Evolutionary conservation across 2,329 filamentous ascomycete genomes (phyloP).

Genomic region (Fusarium bactridioides): DNA sequence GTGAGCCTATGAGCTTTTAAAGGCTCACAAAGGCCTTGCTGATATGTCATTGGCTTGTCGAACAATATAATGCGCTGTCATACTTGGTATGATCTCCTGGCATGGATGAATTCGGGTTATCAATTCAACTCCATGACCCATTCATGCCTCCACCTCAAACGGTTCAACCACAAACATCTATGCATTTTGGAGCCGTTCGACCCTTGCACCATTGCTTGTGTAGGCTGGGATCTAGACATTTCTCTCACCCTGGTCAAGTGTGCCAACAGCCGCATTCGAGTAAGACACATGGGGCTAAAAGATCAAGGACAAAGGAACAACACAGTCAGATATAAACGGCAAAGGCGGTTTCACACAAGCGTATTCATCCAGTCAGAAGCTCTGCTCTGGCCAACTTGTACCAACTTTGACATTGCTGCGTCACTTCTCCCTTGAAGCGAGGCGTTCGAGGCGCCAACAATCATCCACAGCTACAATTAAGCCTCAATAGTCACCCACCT

Average conservation of each 20-base stretch:
- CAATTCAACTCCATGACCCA: slow-evolving; percentile 28
- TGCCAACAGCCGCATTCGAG: slow-evolving; percentile 3
- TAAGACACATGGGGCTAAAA: neutral
- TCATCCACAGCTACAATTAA: slow-evolving; percentile 26
- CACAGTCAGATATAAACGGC: slow-evolving; percentile 21
- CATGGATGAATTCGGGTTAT: slow-evolving; percentile 8
- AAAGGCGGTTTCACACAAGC: slow-evolving; percentile 29
- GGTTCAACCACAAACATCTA: slow-evolving; percentile 22
- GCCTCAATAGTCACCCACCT: slow-evolving; percentile 25
- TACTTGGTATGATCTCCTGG: neutral
- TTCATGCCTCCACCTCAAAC: slow-evolving; percentile 32
- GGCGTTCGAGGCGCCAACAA: slow-evolving; percentile 14
- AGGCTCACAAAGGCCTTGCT: neutral
- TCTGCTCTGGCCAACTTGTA: slow-evolving; percentile 24
- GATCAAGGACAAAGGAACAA: slow-evolving; percentile 13
- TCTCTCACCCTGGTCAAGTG: neutral
- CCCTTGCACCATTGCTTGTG: slow-evolving; percentile 35
- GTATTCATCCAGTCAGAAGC: slow-evolving; percentile 20
- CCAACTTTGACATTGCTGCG: slow-evolving; percentile 27
- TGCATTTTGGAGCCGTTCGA: slow-evolving; percentile 8
- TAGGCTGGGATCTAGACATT: slow-evolving; percentile 25
- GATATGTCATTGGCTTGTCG: slow-evolving; percentile 9
- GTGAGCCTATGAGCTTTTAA: slow-evolving; percentile 8
- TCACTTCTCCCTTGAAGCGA: slow-evolving; percentile 31
- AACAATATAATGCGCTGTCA: slow-evolving; percentile 16